Base-by-base conservation (phyloP, 257 asterid genomes). In the Nemophila menziesii region DNA sequence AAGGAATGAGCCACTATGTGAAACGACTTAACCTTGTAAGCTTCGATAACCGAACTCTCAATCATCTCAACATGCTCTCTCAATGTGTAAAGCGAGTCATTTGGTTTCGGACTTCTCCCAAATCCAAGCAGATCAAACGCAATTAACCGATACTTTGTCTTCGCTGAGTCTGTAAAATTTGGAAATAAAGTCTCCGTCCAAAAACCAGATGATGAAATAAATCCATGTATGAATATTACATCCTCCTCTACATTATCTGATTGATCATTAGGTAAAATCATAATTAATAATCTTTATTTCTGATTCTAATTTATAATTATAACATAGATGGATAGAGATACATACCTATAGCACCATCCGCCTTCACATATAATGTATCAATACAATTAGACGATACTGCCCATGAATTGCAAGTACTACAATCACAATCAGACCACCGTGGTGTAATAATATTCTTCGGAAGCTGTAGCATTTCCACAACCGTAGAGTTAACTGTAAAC, bases 1-100 rank as follows among this genome's bases (percentile, higher is more conserved):
- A 89, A 52, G 1, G 98, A 89, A 61, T 89, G 98, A 0, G 98
- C 98, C 29, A 89, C 98, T 20, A 89, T 85, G 82, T 89, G 98
- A 54, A 89, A 78, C 0, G 85, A 74, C 39, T 74, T 84, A 13
- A 89, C 93, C 1, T 69, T 71, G 63, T 89, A 56, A 1, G 77
- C 53, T 46, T 80, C 92, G 2, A 89, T 34, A 11, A 84, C 96
- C 0, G 94, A 89, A 19, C 54, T 75, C 19, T 89, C 96, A 1
- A 89, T 84, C 96, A 84, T 84, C 51, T 81, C 95, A 59, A 89
- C 16, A 67, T 89, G 98, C 47, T 89, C 98, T 22, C 81, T 57
- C 21, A 80, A 17, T 0, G 98, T 89, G 69, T 84, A 89, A 0
- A 89, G 58, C 0, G 96, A 89, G 49, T 84, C 96, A 0, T 49